phyloP scores from a whole-genome alignment of 2,329 filamentous ascomycete genomes.

The Talaromyces atroroseus region DNA sequence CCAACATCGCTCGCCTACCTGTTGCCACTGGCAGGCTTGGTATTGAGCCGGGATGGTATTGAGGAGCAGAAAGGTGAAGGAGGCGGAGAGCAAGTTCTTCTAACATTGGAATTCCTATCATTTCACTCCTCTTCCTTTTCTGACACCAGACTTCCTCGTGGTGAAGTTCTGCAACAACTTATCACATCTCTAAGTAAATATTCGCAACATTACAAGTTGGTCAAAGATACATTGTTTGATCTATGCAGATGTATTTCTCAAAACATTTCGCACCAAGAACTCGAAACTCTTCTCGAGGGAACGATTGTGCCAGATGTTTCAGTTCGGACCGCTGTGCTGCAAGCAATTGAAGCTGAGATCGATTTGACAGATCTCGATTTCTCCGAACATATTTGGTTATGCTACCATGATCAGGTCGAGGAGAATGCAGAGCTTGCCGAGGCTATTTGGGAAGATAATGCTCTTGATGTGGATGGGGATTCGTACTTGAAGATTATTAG shows the following conservation, averaged over 20 bases:
- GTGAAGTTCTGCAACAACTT: constrained; percentile 64
- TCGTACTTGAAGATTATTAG: constrained; percentile 64
- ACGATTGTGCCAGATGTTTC: constrained; percentile 71
- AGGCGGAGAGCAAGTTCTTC: constrained; percentile 79
- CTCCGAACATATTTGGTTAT: constrained; percentile 88
- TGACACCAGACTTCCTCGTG: constrained; percentile 69
- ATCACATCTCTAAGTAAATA: constrained; percentile 82
- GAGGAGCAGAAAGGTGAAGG: constrained; percentile 62
- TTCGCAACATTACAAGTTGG: constrained; percentile 86
- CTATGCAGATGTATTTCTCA: constrained; percentile 77
- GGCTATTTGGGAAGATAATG: constrained; percentile 94
- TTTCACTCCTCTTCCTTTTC: constrained; percentile 78
- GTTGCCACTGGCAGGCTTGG: constrained; percentile 71
- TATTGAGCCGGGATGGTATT: constrained; percentile 75
- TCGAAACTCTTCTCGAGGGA: constrained; percentile 69
- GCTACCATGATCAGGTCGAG: constrained; percentile 81
- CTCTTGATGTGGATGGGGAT: constrained; percentile 62
- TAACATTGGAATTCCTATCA: constrained; percentile 80
- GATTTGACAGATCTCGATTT: constrained; percentile 83
- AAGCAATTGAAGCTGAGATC: constrained; percentile 84
- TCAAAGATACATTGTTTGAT: constrained; percentile 88
- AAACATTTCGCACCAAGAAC: constrained; percentile 69
- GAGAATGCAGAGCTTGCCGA: constrained; percentile 79
- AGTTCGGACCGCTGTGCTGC: constrained; percentile 77
- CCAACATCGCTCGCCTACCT: constrained; percentile 81